Evolutionary conservation across 495 filamentous ascomycete species (phyloP).

Genomic region (Tuber magnatum): DNA sequence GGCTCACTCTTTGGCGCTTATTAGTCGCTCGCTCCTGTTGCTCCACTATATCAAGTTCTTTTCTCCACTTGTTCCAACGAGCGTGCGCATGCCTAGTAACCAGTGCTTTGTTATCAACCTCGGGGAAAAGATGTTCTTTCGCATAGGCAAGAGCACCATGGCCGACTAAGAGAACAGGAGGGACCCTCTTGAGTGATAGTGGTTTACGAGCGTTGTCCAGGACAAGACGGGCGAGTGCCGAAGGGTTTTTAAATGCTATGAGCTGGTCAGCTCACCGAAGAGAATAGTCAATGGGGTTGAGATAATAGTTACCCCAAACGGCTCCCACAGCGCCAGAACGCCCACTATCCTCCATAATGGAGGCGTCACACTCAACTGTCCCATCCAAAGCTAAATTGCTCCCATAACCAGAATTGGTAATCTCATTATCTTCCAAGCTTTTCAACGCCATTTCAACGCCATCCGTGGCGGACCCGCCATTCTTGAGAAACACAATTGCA

Average conservation of each 20-base stretch:
- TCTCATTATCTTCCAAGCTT: slow-evolving; percentile 81
- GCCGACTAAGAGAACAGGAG: slow-evolving; percentile 84
- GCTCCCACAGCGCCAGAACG: slow-evolving; percentile 90
- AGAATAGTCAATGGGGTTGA: background rate
- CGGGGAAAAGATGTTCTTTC: slow-evolving; percentile 60
- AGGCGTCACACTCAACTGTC: slow-evolving; percentile 86
- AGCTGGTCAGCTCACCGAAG: slow-evolving; percentile 8
- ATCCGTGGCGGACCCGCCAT: slow-evolving; percentile 72
- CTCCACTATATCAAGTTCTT: slow-evolving; percentile 53
- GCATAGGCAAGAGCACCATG: slow-evolving; percentile 80
- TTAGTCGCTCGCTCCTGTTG: slow-evolving; percentile 16
- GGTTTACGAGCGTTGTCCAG: slow-evolving; percentile 65
- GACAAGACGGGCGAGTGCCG: slow-evolving; percentile 73
- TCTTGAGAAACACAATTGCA: slow-evolving; percentile 69
- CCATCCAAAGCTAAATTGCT: slow-evolving; percentile 91
- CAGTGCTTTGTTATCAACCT: slow-evolving; percentile 63
- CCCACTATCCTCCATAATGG: slow-evolving; percentile 80
- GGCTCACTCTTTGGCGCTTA: slow-evolving; percentile 13
- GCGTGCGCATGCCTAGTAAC: slow-evolving; percentile 66
- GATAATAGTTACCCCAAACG: slow-evolving; percentile 57
- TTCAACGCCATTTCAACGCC: slow-evolving; percentile 89
- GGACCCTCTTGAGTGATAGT: slow-evolving; percentile 74
- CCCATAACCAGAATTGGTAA: slow-evolving; percentile 92
- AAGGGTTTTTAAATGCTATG: slow-evolving; percentile 84
- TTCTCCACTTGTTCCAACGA: slow-evolving; percentile 67